Base-by-base conservation (phyloP, 2,329 filamentous ascomycete genomes). In the Bipolaris oryzae region DNA sequence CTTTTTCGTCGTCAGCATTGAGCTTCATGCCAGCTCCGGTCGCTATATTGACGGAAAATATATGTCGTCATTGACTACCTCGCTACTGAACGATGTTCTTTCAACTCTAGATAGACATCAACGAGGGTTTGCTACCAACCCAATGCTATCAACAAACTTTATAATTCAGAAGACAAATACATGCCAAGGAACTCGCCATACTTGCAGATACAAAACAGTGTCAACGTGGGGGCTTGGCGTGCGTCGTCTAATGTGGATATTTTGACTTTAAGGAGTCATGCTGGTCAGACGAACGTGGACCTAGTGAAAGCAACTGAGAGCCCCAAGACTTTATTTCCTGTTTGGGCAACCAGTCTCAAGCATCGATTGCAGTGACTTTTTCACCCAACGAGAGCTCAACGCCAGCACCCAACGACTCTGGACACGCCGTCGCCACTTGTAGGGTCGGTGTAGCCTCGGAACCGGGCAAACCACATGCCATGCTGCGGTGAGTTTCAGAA, bases 341-440 rank as follows among this genome's bases (percentile, higher is more conserved):
- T 50, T 44, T 23, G 11, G 52, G 52, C 33, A 55, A 23, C 50
- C 44, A 25, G 3, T 10, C 5, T 50, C 25, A 34, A 43, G 38
- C 16, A 41, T 55, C n/a, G 52, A 50, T 55, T 11, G 13, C 31
- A 5, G 45, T 35, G 33, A 43, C n/a, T 34, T 31, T 31, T 37
- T 49, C 37, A 25, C 38, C 45, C 52, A 54, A 50, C 46, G 16
- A 55, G 18, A 44, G 20, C 33, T 50, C 38, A 31, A 23, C 31
- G 16, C 39, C 44, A n/a, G 15, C 7, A 54, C 20, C 33, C 45
- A 48, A 48, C 21, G n/a, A 31, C 28, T 31, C 33, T 48, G 15
- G 45, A 48, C 45, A 21, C 33, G 20, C 33, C 10, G 34, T 48
- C 34, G 45, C 45, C 11, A 37, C 34, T 37, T 15, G n/a, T 21